Evolutionary conservation across 1,284 basidiomycete genomes (phyloP).

Genomic region (Cryptococcus sp.): DNA sequence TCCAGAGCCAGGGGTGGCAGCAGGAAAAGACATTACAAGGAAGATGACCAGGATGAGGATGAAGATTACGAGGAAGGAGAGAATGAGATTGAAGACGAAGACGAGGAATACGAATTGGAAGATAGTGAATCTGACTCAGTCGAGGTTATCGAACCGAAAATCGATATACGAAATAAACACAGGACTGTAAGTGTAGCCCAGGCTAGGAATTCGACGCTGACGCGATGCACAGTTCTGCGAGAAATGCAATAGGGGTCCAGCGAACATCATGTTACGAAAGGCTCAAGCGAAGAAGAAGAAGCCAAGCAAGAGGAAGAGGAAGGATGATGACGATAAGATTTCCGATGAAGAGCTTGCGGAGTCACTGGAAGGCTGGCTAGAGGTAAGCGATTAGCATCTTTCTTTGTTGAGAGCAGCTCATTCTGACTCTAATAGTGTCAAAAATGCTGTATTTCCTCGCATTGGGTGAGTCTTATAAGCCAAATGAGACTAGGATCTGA

Average conservation of each 20-base stretch:
- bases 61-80: neutral
- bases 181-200: too few species aligned
- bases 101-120: neutral
- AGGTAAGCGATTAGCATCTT: constrained; percentile 30
- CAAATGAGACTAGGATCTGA: neutral
- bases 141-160: neutral
- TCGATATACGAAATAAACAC: too few species aligned
- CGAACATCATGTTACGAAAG: constrained; percentile 26
- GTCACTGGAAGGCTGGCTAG: constrained; percentile 74
- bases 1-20: neutral
- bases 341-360: constrained; percentile 57
- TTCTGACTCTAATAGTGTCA: constrained; percentile 53
- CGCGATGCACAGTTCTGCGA: constrained; percentile 28
- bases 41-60: neutral
- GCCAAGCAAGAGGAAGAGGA: constrained; percentile 48
- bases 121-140: neutral
- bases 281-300: constrained; percentile 22
- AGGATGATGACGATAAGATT: constrained; percentile 51
- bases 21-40: neutral
- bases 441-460: constrained; percentile 68
- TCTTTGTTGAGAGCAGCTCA: neutral
- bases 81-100: neutral
- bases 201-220: too few species aligned
- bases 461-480: constrained; percentile 59
- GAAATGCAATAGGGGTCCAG: constrained; percentile 31